A percentile compares a stretch with the other conserved stretches of the same genome.
Conservation (phyloP, 2,329 filamentous ascomycete genomes). For the Neurospora sp. region DNA sequence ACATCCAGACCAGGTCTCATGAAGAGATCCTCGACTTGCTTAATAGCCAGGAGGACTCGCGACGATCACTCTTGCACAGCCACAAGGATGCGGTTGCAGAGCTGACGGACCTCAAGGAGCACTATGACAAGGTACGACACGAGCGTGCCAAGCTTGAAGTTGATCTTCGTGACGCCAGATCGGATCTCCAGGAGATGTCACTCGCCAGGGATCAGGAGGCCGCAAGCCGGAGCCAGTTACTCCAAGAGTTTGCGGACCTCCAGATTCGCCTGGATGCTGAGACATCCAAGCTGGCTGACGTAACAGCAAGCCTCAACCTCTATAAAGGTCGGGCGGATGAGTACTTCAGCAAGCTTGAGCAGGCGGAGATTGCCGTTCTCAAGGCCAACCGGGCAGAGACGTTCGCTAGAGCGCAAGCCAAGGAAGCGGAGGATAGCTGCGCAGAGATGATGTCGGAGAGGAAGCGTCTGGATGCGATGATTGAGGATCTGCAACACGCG, state of each 20-base stretch:
- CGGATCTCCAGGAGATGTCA: conserved; percentile 73
- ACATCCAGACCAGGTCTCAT: conserved; percentile 86
- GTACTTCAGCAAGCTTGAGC: conserved; percentile 94
- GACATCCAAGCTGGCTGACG: conserved; percentile 72
- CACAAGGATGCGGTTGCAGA: conserved; percentile 82
- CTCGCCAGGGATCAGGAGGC: conserved; percentile 76
- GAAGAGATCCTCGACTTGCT: conserved; percentile 89
- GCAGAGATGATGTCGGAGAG: conserved; percentile 85
- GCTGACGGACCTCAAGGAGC: conserved; percentile 73
- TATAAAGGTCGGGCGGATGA: conserved; percentile 92
- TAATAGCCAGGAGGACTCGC: conserved; percentile 84
- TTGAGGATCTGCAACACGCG: conserved; percentile 85
- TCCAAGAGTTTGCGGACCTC: conserved; percentile 86
- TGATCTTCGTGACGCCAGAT: conserved; percentile 73
- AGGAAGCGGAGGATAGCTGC: conserved; percentile 84
- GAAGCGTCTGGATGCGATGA: conserved; percentile 74
- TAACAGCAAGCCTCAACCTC: conserved; percentile 70
- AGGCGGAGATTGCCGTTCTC: conserved; percentile 89
- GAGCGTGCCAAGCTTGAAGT: conserved; percentile 71
- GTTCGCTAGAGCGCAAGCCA: conserved; percentile 82
- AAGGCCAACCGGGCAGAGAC: conserved; percentile 88
- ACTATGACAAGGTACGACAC: conserved; percentile 80
- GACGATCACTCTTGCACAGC: conserved; percentile 68
- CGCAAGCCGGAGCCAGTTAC: conserved; percentile 74
- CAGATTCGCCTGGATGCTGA: conserved; percentile 90